Base-by-base conservation (phyloP, 257 asterid species). In the Parsonsia alboflavescens region DNA sequence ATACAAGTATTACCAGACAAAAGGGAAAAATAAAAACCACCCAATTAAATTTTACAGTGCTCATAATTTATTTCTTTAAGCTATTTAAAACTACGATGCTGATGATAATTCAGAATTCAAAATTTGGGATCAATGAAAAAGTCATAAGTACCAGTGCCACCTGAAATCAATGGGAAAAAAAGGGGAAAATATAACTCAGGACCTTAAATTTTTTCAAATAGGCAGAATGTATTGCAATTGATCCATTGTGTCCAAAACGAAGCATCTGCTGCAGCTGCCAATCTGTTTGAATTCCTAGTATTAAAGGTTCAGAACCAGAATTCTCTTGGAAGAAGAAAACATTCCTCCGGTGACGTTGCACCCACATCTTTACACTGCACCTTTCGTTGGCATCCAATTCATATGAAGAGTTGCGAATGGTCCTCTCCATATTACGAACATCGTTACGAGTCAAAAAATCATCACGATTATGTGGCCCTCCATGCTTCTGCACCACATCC, bases 191-290 rank as follows among this genome's bases (percentile, higher is more conserved):
- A 50, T 50, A 10, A 49, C 19, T 71, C 21, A 82, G 44, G 76
- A 86, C 90, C 90, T 86, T 83, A 54, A 82, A 78, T 78, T 73
- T 84, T 82, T 80, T 82, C 64, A 82, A 79, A 61, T 59, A 71
- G 48, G 72, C 57, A 3, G 86, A 73, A 79, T 86, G 88, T 72
- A 73, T 72, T 70, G 87, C 86, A 68, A 86, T 57, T 17, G 73
- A 73, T 72, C 83, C 87, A 77, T 76, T 67, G 75, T 84, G 86
- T 36, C 91, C 91, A 81, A 75, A 79, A 1, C 83, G 86, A 75
- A 86, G 86, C 88, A 84, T 86, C 80, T 82, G 87, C 68, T 86
- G 91, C 77, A 86, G 79, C 79, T 86, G 91, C 91, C 91, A 86
- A 56, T 86, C 89, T 2, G 89, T 77, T 71, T 86, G 91, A 46